Conservation (phyloP, 305 asterid species). For the Ruellia speciosa region DNA sequence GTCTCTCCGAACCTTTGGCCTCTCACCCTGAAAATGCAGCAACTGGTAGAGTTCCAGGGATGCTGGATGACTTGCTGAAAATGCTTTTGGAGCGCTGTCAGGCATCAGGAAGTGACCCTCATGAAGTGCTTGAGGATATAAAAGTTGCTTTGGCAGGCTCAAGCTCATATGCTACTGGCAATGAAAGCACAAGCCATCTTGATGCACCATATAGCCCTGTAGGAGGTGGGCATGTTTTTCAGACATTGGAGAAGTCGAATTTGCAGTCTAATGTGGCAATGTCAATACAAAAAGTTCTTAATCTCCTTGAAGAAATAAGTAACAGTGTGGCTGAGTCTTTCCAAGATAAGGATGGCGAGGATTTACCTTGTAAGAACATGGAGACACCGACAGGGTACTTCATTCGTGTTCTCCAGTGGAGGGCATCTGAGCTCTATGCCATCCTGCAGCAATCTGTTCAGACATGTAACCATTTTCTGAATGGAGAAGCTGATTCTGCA, state of each 20-base stretch:
- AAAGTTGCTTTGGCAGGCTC: constrained; percentile 27
- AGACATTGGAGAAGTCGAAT: constrained; percentile 23
- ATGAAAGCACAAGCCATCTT: too few species aligned
- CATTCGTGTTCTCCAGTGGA: constrained; percentile 59
- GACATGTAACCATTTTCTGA: constrained; percentile 44
- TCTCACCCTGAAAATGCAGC: constrained; percentile 22
- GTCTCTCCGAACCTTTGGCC: constrained; percentile 21
- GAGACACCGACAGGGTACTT: constrained; percentile 37
- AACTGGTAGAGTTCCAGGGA: constrained; percentile 16
- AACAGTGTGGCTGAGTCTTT: constrained; percentile 25
- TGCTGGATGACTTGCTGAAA: constrained; percentile 31
- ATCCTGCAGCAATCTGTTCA: constrained; percentile 37
- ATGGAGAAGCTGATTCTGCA: constrained; percentile 37
- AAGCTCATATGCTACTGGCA: too few species aligned
- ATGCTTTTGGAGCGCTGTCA: constrained; percentile 38
- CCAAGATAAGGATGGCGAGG: constrained; percentile 24
- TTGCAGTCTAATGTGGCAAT: constrained; percentile 26
- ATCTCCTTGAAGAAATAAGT: constrained; percentile 51
- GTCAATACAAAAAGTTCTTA: constrained; percentile 38
- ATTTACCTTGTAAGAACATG: constrained; percentile 24
- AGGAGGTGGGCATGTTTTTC: not conserved
- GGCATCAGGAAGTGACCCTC: constrained; percentile 32
- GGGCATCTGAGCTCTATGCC: constrained; percentile 42
- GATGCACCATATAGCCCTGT: too few species aligned
- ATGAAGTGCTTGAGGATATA: constrained; percentile 40